phyloP scores from a whole-genome alignment of 177 flowering plant genomes.

The Vitis hybrid region DNA sequence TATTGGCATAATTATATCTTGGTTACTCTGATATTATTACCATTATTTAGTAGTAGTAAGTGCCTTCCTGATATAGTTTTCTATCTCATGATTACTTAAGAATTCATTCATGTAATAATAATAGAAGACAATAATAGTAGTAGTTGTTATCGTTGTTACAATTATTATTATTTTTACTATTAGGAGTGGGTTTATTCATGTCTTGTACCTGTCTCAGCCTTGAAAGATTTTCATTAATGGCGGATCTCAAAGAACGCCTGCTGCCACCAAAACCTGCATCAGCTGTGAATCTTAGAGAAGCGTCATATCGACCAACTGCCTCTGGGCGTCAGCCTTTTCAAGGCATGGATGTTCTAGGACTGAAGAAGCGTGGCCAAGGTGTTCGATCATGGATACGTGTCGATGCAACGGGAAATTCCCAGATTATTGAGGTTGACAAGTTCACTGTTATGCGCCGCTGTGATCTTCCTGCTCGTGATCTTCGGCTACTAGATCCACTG shows the following conservation, averaged over 20 bases:
- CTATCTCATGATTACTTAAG: too few relatives aligned
- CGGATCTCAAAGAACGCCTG: slow-evolving; percentile 68
- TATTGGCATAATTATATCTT: too few relatives aligned
- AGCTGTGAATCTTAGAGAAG: slow-evolving; percentile 40
- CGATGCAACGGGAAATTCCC: slow-evolving; percentile 57
- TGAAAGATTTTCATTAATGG: slow-evolving; percentile 35
- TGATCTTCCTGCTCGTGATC: slow-evolving; percentile 86
- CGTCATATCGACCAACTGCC: slow-evolving; percentile 40
- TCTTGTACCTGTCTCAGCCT: background rate
- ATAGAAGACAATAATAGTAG: too few relatives aligned
- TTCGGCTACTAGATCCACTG: slow-evolving; percentile 74
- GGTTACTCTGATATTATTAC: too few relatives aligned
- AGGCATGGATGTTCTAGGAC: slow-evolving; percentile 62
- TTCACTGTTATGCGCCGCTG: slow-evolving; percentile 82
- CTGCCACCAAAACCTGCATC: slow-evolving; percentile 66
- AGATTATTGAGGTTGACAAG: slow-evolving; percentile 71
- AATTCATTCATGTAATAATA: too few relatives aligned
- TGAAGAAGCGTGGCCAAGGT: slow-evolving; percentile 80
- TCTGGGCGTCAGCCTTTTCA: slow-evolving; percentile 58
- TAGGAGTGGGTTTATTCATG: too few relatives aligned
- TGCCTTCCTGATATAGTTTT: too few relatives aligned
- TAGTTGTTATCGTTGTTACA: too few relatives aligned
- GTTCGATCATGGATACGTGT: slow-evolving; percentile 75
- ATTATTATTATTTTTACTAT: too few relatives aligned
- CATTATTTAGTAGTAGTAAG: too few relatives aligned